Base-by-base conservation (phyloP, 257 asterid genomes). In the Eustoma russellianum region DNA sequence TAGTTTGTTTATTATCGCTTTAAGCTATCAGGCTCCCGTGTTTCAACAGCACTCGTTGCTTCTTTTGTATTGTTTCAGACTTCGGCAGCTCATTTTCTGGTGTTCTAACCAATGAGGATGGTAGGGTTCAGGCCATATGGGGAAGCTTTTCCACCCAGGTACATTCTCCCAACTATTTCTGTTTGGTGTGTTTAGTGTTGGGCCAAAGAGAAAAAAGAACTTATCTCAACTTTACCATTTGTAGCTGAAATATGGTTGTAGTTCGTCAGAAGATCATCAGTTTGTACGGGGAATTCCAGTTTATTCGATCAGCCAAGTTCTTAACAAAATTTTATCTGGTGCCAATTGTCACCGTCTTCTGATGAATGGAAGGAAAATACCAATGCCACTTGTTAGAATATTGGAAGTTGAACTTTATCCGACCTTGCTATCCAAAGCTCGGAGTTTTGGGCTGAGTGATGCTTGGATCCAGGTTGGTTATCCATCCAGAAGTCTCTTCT, bases 71-170 rank as follows among this genome's bases (percentile, higher is more conserved):
- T 57, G 48, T 74, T 69, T 67, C 79, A 92, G 99, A 92, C 75
- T 92, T 92, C 51, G 99, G 99, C 17, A 79, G 93, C 69, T 64
- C 93, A 41, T 88, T 92, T 85, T 92, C 95, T 76, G 99, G 99
- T 62, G 97, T 81, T 71, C 89, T 92, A 51, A 79, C 99, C 5
- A 95, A 92, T 76, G 95, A 92, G 64, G 76, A 56, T 63, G 99
- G 99, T 62, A 77, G 97, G 75, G 99, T 92, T 68, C 80, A 70
- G 67, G 99, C 99, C 47, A 45, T 92, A 59, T 91, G 98, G 98
- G n/a, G 98, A 75, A 91, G 98, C 82, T 91, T 91, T 70, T 91
- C 98, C 49, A 85, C 98, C 7, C 98, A 92, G 98, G 98, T 92
- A 69, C 71, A 60, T 65, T 38, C 43, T 7, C 43, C 12, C 43